Base-by-base conservation (phyloP, 768 basidiomycete genomes). In the Russula vinacea region DNA sequence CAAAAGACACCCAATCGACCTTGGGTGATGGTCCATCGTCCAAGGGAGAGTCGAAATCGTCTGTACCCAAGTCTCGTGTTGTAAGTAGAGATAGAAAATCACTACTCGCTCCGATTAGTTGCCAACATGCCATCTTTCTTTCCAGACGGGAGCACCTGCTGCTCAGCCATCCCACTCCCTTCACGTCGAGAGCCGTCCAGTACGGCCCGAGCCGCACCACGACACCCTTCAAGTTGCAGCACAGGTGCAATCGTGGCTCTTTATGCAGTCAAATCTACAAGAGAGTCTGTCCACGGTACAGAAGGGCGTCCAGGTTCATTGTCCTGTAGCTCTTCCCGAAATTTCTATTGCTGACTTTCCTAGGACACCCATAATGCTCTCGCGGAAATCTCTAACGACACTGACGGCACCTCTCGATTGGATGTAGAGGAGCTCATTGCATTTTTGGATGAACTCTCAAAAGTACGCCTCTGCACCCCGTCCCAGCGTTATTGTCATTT, bases 181-280 rank as follows among this genome's bases (percentile, higher is more conserved):
- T 44, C 14, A 39, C 7, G 35, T 16, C 13, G 55, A 60, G 40
- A 32, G 56, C 24, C 39, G 19, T 17, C 10, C 33, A 2, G 14
- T 29, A 22, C 55, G 33, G 5, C 42, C 40, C 19, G 49, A 54
- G 32, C 17, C 50, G 26, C 8, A 54, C 19, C 19, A 37, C 14
- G 72, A 73, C 52, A 67, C 79, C 16, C 70, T 83, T 14, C 79
- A 83, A 67, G 70, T 81, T 6, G 81, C 80, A 1, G 81, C 83
- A 14, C 82, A 84, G 62, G 71, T 78, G 19, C 83, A 84, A 64
- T 80, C 85, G 64, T 87, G 85, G 85, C 62, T 80, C 33, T 82
- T 81, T 67, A 86, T 88, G 84, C 77, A 78, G 5, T 80, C 82
- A 13, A 81, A 80, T 1, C 73, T 86, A 37, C 81, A 84, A 17